Evolutionary conservation across 441 rosid genomes (phyloP).

Genomic region (Populus tomentosa): DNA sequence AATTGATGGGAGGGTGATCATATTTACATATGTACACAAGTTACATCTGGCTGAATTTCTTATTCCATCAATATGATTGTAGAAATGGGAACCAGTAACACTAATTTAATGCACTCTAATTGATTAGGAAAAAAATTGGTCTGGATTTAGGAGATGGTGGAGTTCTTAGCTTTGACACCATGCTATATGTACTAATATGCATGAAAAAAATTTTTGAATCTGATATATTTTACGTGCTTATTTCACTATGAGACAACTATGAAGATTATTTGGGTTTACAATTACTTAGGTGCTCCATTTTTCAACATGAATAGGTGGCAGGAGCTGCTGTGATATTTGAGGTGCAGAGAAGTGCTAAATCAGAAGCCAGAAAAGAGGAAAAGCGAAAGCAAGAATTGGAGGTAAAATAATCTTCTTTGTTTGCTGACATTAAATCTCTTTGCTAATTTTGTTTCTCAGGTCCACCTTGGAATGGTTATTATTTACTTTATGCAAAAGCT

Average conservation of each 20-base stretch:
- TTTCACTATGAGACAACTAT: background rate
- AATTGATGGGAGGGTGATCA: background rate
- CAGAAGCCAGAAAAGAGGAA: slow-evolving; percentile 86
- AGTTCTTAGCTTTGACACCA: background rate
- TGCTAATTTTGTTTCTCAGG: too few relatives aligned
- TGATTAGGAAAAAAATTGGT: background rate
- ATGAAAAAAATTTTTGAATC: background rate
- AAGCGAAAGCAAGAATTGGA: slow-evolving; percentile 64
- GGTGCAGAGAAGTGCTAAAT: slow-evolving; percentile 54
- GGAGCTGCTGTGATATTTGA: slow-evolving; percentile 78
- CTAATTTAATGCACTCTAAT: background rate
- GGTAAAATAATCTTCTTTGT: slow-evolving; percentile 34
- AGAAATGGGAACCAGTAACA: background rate
- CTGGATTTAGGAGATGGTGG: background rate
- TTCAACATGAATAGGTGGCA: slow-evolving; percentile 43
- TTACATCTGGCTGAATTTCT: background rate
- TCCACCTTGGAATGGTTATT: background rate
- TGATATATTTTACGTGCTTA: background rate
- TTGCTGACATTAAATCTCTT: slow-evolving; percentile 1
- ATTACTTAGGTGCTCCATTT: background rate
- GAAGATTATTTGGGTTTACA: background rate
- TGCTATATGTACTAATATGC: background rate
- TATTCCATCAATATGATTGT: background rate
- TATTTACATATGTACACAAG: too few relatives aligned
- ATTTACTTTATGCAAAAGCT: background rate